Evolutionary conservation across 257 asterid genomes (phyloP), one percentile per base, ranked within the genome.

Genomic region (Avicennia marina): DNA sequence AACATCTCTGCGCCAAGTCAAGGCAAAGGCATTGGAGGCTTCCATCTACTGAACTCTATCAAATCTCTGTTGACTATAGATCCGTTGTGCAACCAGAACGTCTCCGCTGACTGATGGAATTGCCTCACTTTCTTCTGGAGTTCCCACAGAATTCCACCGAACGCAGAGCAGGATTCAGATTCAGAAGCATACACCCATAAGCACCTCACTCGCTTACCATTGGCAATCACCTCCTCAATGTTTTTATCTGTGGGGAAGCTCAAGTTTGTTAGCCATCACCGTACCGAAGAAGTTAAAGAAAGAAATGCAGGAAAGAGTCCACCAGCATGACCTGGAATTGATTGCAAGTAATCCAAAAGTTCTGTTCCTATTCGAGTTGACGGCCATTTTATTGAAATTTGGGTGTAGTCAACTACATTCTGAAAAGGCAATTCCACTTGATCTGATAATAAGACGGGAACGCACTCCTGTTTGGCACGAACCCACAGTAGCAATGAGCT

Each of bases 371-470:
- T 83, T 26, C 65, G 80, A 54, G 84, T 71, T 48, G 90, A 85
- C 52, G 98, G 98, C 96, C 95, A 86, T 70, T 91, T 91, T 36
- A 91, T 91, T 62, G 98, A 88, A 62, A 91, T 77, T 67, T 74
- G 80, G 25, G 84, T n/a, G 67, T 79, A 88, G 76, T 86, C 95
- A 2, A 91, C 65, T 31, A 84, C 77, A 52, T 83, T 76, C 66
- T 91, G 95, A 66, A 88, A 89, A 12, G 98, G 98, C 63, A 88
- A 70, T 69, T 91, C 98, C 57, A 65, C 87, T 65, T 83, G 87
- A 68, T 88, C 98, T n/a, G 98, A 91, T 67, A 91, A 54, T 72
- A 91, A 47, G 46, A 91, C 98, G 7, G 97, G 98, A 49, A 91
- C 89, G 24, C 98, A 91, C 63, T 88, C 98, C 98, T 91, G 90